These are phyloP conservation scores for Ampelomyces quisqualis DNA, from an alignment of 2,329 filamentous ascomycete genomes.

Conservation along the genomic window DNA sequence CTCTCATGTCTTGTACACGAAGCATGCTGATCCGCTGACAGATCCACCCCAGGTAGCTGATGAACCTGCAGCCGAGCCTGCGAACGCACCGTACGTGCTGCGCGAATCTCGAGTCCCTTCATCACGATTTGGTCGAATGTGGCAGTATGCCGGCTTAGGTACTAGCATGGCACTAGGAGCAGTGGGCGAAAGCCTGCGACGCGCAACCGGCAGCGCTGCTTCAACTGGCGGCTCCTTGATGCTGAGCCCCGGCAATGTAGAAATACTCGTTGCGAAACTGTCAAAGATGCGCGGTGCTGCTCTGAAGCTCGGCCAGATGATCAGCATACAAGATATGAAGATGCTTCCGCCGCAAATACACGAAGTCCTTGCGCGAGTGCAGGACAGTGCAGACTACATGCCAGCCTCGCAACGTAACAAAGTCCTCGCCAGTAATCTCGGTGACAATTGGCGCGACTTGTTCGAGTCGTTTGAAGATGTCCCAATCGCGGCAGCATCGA, in stretches of 20 bases:
- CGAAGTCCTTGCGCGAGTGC: conserved; percentile 86
- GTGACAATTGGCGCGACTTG: conserved; percentile 77
- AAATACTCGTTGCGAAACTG: conserved; percentile 85
- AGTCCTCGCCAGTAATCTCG: conserved; percentile 77
- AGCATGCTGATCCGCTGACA: conserved; percentile 52
- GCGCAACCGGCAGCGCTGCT: conserved; percentile 68
- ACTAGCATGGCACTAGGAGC: conserved; percentile 95
- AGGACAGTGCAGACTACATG: conserved; percentile 98
- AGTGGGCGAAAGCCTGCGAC: conserved; percentile 78
- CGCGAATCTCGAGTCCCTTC: conserved; percentile 89
- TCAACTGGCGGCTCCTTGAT: conserved; percentile 69
- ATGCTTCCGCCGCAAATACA: conserved; percentile 87
- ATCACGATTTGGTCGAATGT: conserved; percentile 79
- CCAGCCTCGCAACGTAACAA: conserved; percentile 87
- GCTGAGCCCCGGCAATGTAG: conserved; percentile 87
- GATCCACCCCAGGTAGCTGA: conserved; percentile 36
- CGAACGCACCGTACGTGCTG: conserved; percentile 63
- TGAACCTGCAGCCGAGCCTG: conserved; percentile 27
- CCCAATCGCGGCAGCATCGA: conserved; percentile 92
- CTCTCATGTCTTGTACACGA: conserved; percentile 2
- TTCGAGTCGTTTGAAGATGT: conserved; percentile 85
- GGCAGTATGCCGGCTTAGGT: conserved; percentile 92
- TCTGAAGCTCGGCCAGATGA: conserved; percentile 96
- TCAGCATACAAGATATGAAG: conserved; percentile 96
- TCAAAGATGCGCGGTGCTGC: conserved; percentile 96